These are phyloP conservation scores for Pythium folliculosum DNA, from an alignment of 352 stramenopile genomes.

Conservation along the genomic window DNA sequence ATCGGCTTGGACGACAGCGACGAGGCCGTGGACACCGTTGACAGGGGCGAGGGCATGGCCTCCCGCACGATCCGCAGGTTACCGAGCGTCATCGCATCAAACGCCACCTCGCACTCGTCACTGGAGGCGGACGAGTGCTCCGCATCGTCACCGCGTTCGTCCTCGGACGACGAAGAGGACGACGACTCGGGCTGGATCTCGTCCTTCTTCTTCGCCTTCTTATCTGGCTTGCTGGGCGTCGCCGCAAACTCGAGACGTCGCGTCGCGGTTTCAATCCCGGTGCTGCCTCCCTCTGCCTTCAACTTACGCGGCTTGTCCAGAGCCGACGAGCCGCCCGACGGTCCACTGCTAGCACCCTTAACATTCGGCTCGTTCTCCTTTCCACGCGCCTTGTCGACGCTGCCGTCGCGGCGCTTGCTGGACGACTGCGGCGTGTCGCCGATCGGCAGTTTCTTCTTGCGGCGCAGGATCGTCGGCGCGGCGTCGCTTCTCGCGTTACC, in stretches of 20 bases:
- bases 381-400: not conserved
- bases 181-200: constrained; percentile 14
- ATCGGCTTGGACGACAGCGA: constrained; percentile 28
- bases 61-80: constrained; percentile 62
- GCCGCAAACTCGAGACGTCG: constrained; percentile 24
- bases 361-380: constrained; percentile 16
- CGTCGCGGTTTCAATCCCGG: constrained; percentile 20
- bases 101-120: constrained; percentile 57
- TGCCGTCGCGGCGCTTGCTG: constrained; percentile 5
- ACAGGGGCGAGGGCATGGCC: constrained; percentile 41
- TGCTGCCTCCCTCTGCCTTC: not conserved
- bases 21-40: constrained; percentile 38
- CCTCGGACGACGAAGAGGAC: constrained; percentile 24
- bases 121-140: constrained; percentile 28
- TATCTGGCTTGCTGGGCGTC: constrained; percentile 19
- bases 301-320: constrained; percentile 13
- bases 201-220: constrained; percentile 10
- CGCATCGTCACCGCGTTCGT: constrained; percentile 14
- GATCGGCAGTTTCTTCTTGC: constrained; percentile 22
- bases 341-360: not conserved
- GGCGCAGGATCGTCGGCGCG: constrained; percentile 15
- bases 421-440: constrained; percentile 11
- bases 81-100: constrained; percentile 63
- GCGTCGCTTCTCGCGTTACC: not conserved
- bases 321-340: not conserved